Evolutionary conservation across 2,329 filamentous ascomycete genomes (phyloP).

Genomic region (Cercospora canescens): DNA sequence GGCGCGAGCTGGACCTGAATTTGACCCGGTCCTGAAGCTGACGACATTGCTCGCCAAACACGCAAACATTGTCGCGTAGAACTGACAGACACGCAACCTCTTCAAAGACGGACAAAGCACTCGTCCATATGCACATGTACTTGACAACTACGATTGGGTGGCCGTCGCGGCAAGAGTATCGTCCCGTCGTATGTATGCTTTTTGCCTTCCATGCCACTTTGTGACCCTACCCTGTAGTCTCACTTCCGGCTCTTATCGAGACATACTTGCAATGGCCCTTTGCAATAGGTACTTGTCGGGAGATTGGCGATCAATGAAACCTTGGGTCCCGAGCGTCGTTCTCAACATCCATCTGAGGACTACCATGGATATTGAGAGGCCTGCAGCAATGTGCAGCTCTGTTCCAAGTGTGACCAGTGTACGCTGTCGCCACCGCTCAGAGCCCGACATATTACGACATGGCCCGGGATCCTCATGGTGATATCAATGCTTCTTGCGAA

Average conservation of each 20-base stretch:
- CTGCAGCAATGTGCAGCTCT: not conserved
- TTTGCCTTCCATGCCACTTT: not conserved
- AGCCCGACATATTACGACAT: not conserved
- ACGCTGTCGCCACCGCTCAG: not conserved
- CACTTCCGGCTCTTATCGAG: not conserved
- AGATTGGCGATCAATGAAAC: not conserved
- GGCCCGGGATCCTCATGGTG: not conserved
- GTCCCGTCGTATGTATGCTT: not conserved
- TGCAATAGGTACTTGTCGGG: not conserved
- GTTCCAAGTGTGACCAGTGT: not conserved
- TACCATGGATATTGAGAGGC: not conserved
- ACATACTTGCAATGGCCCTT: not conserved
- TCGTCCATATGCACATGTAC: not conserved
- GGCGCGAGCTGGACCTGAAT: not conserved
- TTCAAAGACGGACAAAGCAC: not conserved
- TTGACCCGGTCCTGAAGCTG: not conserved
- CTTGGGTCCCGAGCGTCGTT: not conserved
- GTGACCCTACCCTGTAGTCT: not conserved
- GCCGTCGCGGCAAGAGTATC: not conserved
- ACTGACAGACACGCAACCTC: not conserved
- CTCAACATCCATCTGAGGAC: not conserved
- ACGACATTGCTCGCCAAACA: not conserved
- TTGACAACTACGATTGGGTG: not conserved
- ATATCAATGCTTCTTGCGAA: not conserved
- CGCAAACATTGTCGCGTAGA: not conserved